These are phyloP conservation scores for Melastoma candidum DNA, from an alignment of 441 rosid species.

Conservation along the genomic window DNA sequence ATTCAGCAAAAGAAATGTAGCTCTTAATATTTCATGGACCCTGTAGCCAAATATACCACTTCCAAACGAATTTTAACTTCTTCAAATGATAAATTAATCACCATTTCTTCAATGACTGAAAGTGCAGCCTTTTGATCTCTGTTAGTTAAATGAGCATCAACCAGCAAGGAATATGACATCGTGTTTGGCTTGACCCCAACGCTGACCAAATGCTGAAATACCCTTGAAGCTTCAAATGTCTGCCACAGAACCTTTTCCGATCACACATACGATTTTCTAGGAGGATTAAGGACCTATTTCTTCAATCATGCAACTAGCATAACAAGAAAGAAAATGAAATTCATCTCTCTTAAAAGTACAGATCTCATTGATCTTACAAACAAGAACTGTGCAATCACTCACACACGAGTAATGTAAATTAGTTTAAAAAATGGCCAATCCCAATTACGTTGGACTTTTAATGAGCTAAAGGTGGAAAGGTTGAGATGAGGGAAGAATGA, in stretches of 20 bases:
- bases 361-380: too few species aligned
- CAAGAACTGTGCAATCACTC: too few species aligned
- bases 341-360: too few species aligned
- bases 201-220: slow-evolving; percentile 68
- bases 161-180: slow-evolving; percentile 65
- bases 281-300: too few species aligned
- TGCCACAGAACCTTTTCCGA: slow-evolving; percentile 23
- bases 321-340: too few species aligned
- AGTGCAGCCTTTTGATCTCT: slow-evolving; percentile 83
- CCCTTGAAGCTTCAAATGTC: slow-evolving; percentile 82
- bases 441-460: too few species aligned
- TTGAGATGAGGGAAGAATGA: too few species aligned
- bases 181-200: slow-evolving; percentile 78
- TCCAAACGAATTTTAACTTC: too few species aligned
- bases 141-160: slow-evolving; percentile 81
- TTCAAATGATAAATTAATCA: slow-evolving; percentile 16
- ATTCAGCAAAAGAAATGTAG: not conserved
- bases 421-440: too few species aligned
- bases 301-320: too few species aligned
- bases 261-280: slow-evolving; percentile 12
- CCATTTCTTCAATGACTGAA: slow-evolving; percentile 63
- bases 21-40: not conserved
- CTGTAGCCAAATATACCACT: not conserved
- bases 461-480: too few species aligned
- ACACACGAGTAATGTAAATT: too few species aligned